A percentile compares a stretch with the other conserved stretches of the same genome.
phyloP scores from a whole-genome alignment of 2,329 filamentous ascomycete species.

The Xylariomycetidae sp. region DNA sequence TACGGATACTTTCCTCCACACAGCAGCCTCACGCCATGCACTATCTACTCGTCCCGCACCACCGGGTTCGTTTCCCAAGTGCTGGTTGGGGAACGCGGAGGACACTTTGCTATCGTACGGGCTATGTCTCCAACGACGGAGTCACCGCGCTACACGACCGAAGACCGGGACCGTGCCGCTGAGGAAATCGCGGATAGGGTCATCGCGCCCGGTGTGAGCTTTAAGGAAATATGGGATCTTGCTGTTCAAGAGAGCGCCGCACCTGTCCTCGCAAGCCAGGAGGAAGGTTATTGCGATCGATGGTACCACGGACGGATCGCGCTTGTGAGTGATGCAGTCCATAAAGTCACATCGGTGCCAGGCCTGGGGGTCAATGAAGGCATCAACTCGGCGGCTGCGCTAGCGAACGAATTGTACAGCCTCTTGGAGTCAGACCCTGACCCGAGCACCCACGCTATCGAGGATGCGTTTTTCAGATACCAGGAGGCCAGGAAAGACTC shows the following conservation, averaged over 20 bases:
- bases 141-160: constrained; percentile 6
- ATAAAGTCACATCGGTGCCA: constrained; percentile 18
- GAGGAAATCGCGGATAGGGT: constrained; percentile 8
- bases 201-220: constrained; percentile 12
- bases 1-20: no score
- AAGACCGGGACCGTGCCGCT: constrained; percentile 10
- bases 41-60: constrained; percentile 9
- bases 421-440: constrained; percentile 3
- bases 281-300: constrained; percentile 15
- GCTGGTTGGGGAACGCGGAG: constrained; percentile 2
- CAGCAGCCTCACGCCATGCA: constrained; percentile 4
- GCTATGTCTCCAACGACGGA: constrained; percentile 5
- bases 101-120: constrained; percentile 9
- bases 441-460: constrained; percentile 7
- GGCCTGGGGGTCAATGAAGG: constrained; percentile 13
- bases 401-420: constrained; percentile 13
- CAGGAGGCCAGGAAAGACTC: no score
- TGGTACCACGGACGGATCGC: constrained; percentile 27
- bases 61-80: constrained; percentile 11
- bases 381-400: constrained; percentile 7
- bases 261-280: constrained; percentile 9
- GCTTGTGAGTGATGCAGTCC: constrained; percentile 33
- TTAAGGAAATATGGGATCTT: constrained; percentile 15
- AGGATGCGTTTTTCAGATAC: constrained; percentile 12
- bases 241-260: constrained; percentile 3